A percentile compares a stretch with the other conserved stretches of the same genome.
phyloP scores from a whole-genome alignment of 1,139 yeast genomes.

The Pneumocystis oryctolagi region DNA sequence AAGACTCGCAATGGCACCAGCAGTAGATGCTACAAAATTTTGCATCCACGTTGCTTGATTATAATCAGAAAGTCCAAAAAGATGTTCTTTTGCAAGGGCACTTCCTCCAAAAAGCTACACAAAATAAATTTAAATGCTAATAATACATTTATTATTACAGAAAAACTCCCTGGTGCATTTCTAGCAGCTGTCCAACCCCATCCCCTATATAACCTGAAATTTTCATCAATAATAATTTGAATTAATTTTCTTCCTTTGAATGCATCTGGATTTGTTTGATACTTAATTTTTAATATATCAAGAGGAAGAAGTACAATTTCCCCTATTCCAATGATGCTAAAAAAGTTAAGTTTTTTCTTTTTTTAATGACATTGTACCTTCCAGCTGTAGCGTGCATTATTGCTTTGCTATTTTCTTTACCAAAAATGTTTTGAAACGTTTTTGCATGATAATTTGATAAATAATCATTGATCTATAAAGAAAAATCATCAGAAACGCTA shows the following conservation, averaged over 20 bases:
- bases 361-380: constrained; percentile 4
- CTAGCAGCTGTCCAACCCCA: constrained; percentile 99
- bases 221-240: constrained; percentile 76
- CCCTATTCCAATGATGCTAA: constrained; percentile 85
- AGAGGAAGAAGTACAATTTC: constrained; percentile 89
- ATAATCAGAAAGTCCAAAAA: constrained; percentile 74
- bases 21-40: constrained; percentile 88
- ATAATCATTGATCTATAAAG: constrained; percentile 45
- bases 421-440: constrained; percentile 60
- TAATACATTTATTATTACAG: constrained; percentile 23
- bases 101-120: constrained; percentile 73
- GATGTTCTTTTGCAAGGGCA: constrained; percentile 94
- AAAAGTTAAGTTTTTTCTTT: background rate
- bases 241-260: constrained; percentile 94
- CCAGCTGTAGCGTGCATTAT: constrained; percentile 95
- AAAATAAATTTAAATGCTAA: background rate
- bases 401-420: constrained; percentile 93
- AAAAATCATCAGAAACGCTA: background rate
- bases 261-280: constrained; percentile 97
- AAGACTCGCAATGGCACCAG: constrained; percentile 94
- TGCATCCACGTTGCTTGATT: constrained; percentile 86
- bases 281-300: constrained; percentile 91
- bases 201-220: constrained; percentile 85
- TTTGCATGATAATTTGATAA: constrained; percentile 59
- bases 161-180: constrained; percentile 97